Conservation (phyloP, 345 rosid species). For the Isatis tinctoria region DNA sequence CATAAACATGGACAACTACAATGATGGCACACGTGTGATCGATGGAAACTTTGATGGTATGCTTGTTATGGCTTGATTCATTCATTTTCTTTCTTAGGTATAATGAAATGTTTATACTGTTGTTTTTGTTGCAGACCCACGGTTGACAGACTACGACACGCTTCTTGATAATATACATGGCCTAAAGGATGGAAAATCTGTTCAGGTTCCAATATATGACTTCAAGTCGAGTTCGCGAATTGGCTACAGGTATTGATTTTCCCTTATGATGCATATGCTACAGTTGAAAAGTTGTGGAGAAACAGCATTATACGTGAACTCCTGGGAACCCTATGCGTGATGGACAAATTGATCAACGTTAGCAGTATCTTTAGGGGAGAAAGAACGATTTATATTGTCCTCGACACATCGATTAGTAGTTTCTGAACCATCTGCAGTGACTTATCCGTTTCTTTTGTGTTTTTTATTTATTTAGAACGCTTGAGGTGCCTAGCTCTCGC, state of each 20-base stretch:
- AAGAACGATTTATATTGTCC: background rate
- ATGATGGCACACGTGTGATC: constrained; percentile 78
- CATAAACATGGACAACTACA: constrained; percentile 89
- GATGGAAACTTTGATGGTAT: constrained; percentile 99
- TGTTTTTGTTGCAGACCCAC: constrained; percentile 67
- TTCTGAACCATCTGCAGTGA: constrained; percentile 10
- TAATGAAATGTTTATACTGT: background rate
- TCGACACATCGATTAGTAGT: background rate
- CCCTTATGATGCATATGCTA: background rate
- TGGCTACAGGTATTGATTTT: constrained; percentile 69
- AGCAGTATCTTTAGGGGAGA: background rate
- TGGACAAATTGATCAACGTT: background rate
- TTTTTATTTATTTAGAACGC: constrained; percentile 57
- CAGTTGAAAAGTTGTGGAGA: background rate
- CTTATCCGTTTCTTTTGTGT: constrained; percentile 16
- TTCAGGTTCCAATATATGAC: constrained; percentile 88
- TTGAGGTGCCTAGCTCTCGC: constrained; percentile 90
- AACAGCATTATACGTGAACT: background rate
- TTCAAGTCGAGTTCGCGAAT: constrained; percentile 88
- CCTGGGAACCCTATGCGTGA: background rate
- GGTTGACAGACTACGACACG: constrained; percentile 89
- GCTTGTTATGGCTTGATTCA: constrained; percentile 10
- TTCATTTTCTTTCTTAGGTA: background rate
- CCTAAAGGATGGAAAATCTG: constrained; percentile 78
- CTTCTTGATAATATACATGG: constrained; percentile 85